Evolutionary conservation across 345 rosid species (phyloP), one percentile per base, ranked within the genome.

Genomic region (Melaleuca alternifolia): DNA sequence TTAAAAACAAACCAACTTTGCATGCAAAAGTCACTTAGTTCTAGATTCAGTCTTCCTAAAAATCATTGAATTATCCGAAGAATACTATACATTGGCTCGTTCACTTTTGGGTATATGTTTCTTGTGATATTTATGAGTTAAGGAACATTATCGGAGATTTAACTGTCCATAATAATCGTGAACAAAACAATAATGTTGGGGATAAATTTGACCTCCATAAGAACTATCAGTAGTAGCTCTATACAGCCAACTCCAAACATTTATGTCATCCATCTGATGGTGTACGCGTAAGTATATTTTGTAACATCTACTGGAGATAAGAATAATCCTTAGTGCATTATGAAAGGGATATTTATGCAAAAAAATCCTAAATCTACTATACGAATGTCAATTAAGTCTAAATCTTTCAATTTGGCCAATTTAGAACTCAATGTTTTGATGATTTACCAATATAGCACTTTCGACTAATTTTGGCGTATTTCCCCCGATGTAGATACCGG

Each of bases 111-210:
- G 1, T 11, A 1, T 59, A n/a, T 26, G 65, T 59, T 28, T 59
- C 26, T 59, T n/a, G 15, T 59, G 65, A 59, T 26, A 16, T 59
- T 59, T n/a, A 59, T 59, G 1, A 26, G 33, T 0, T 59, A n/a
- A 59, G 0, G 0, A 11, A 59, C 8, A 1, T 59, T 26, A 0
- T 11, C 26, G 33, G 11, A 59, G 2, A 11, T 59, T 26, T 59
- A 59, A 59, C 2, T n/a, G 71, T 59, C 71, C 33, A 59, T 59
- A 12, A 59, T n/a, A 2, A 59, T 15, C 4, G 4, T 1, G 71
- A 59, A 59, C 13, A 51, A 51, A 51, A 51, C 53, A 51, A 4
- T 51, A 51, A 51, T 51, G 14, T 14, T 13, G 15, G 6, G 3
- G 14, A 51, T 51, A 51, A 51, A 6, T 51, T 51, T 15, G 14